Evolutionary conservation across 306 rosid species (phyloP), one percentile per base, ranked within the genome.

Genomic region (Abrus precatorius): DNA sequence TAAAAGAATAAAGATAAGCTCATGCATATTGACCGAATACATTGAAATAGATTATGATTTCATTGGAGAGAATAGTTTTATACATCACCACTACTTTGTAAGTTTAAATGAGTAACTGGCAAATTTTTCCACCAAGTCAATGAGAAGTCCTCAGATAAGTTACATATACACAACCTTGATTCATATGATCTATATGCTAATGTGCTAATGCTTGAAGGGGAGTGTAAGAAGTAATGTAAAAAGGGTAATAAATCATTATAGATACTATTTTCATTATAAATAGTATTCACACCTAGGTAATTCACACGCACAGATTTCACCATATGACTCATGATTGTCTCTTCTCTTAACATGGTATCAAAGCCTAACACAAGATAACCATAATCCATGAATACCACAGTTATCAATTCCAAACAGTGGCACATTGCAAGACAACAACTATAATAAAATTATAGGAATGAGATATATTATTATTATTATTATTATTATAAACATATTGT

Each of bases 1-100:
- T 49, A 54, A 71, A 78, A 55, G 62, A 14, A 71, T 30, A 62
- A 50, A 61, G 13, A 80, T 65, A 85, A 80, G 50, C 65, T 72
- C 71, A 43, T 66, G 1, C 9, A 38, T 38, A 38, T 64, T 38
- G 70, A 63, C 12, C 30, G n/a, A n/a, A 38, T 11, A 63, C 29
- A 63, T 7, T 63, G 32, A 36, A 63, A 63, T 63, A 63, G 12
- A 38, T n/a, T 34, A 0, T 3, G 7, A 43, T 43, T 43, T 43
- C 47, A 43, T 6, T 43, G 40, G 12, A 40, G 33, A 40, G 52
- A 14, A 65, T 20, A 6, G 52, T 81, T 44, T 56, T 40, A 28
- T 11, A 43, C 20, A 44, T 43, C 5, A 27, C 9, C 9, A 9
- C 9, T 7, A 66, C n/a, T 41, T 43, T 44, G 34, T 40, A 8